Evolutionary conservation across 208 protist genomes (phyloP), one percentile per base, ranked within the genome.

Genomic region (Wallacemonas sp.): DNA sequence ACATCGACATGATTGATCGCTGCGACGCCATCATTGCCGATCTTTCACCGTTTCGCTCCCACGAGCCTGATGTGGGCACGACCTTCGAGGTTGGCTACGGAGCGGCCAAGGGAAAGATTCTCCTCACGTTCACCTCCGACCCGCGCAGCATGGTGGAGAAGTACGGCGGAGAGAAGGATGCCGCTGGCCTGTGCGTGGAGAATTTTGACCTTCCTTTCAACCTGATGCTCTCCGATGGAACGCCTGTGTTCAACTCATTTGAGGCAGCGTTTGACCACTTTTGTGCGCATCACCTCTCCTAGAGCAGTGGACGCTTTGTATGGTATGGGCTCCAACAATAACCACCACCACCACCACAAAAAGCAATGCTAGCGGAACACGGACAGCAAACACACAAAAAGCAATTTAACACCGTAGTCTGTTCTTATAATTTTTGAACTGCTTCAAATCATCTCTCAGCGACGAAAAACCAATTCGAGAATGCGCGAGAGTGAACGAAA

Each of bases 81-180:
- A 80, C 88, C 14, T 94, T 94, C 46, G 84, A 94, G 64, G 77
- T 94, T n/a, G 88, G 88, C 68, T 94, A 92, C 64, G 88, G 78
- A 1, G 76, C 76, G 1, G 88, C 88, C 1, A 71, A 87, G n/a
- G 79, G 77, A 0, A 94, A 94, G 68, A 61, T 67, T 26, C 57
- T 94, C 16, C 22, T 91, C 12, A 82, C 77, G 10, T 94, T 87
- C 61, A 79, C 88, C 1, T 69, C 73, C 0, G 88, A 94, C 57
- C 45, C 44, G 2, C 74, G 85, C 4, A 57, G 59, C 5, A 77
- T 94, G 80, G 65, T 77, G 31, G 80, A 91, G 39, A 87, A 85
- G 69, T 94, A 94, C 57, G 81, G 77, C 22, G 70, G 76, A 23
- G 28, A 33, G 2, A 70, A 64, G 52, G 84, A 89, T 54, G 54